These are phyloP conservation scores for Leptomonas seymouri DNA, from an alignment of 208 protist genomes.

Conservation along the genomic window DNA sequence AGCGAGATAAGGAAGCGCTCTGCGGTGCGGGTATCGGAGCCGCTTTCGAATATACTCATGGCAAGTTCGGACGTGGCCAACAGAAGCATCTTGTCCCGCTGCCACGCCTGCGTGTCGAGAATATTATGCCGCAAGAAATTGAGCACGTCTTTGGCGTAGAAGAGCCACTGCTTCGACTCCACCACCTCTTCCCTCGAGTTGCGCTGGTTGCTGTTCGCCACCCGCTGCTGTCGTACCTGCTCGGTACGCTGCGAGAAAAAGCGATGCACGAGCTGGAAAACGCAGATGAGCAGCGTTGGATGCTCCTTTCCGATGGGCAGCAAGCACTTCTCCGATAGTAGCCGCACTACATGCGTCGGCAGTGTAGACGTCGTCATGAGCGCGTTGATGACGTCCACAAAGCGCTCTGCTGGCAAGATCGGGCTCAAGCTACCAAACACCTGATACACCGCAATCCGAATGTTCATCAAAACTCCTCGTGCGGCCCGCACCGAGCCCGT, in stretches of 20 bases:
- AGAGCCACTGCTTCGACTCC: constrained; percentile 64
- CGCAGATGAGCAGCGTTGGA: constrained; percentile 35
- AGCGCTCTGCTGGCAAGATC: constrained; percentile 48
- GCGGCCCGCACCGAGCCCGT: constrained; percentile 27
- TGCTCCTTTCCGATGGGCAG: constrained; percentile 53
- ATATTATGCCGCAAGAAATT: constrained; percentile 54
- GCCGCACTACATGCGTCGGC: constrained; percentile 45
- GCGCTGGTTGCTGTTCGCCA: background rate
- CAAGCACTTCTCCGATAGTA: constrained; percentile 58
- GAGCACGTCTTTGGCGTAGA: constrained; percentile 67
- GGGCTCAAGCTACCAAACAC: constrained; percentile 56
- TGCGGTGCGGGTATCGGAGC: constrained; percentile 37
- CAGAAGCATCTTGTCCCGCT: constrained; percentile 35
- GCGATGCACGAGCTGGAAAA: constrained; percentile 35
- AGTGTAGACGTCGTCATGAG: constrained; percentile 27
- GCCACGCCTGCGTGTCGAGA: constrained; percentile 47
- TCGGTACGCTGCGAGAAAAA: constrained; percentile 48
- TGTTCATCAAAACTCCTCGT: constrained; percentile 41
- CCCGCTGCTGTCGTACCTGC: constrained; percentile 12
- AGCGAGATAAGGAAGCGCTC: constrained; percentile 46
- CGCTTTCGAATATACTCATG: constrained; percentile 47
- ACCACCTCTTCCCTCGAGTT: constrained; percentile 51
- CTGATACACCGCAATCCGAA: constrained; percentile 73
- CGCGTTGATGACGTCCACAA: constrained; percentile 46
- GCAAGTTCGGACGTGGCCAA: constrained; percentile 36